These are phyloP conservation scores for Malus fusca DNA, from an alignment of 306 rosid species.

Conservation along the genomic window DNA sequence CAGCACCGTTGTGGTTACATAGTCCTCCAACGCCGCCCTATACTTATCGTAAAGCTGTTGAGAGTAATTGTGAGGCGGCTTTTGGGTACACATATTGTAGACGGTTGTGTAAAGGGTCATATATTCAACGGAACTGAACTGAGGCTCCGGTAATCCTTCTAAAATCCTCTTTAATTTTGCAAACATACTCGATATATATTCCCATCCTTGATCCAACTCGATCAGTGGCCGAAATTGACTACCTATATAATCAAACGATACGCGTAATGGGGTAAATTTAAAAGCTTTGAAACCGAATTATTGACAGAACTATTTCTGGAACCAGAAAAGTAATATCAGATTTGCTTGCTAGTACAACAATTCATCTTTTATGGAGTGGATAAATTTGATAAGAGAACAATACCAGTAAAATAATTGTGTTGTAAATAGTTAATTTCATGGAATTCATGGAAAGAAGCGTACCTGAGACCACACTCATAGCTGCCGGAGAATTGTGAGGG, in stretches of 20 bases:
- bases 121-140: conserved; percentile 1
- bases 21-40: conserved; percentile 23
- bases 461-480: background rate
- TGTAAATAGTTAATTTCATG: background rate
- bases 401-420: background rate
- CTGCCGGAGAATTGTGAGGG: background rate
- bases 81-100: conserved; percentile 49
- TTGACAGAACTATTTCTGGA: background rate
- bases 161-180: conserved; percentile 2
- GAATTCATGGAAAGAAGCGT: background rate
- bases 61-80: conserved; percentile 32
- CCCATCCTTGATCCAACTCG: conserved; percentile 16
- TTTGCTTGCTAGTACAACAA: background rate
- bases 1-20: conserved; percentile 34
- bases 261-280: background rate
- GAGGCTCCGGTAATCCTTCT: conserved; percentile 10
- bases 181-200: background rate
- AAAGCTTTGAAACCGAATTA: background rate
- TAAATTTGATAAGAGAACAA: background rate
- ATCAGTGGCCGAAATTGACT: background rate
- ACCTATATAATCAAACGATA: background rate
- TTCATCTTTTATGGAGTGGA: background rate
- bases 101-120: conserved; percentile 22
- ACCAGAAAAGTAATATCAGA: background rate
- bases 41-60: conserved; percentile 42